phyloP scores from a whole-genome alignment of 306 rosid species.

The Abrus pulchellus region DNA sequence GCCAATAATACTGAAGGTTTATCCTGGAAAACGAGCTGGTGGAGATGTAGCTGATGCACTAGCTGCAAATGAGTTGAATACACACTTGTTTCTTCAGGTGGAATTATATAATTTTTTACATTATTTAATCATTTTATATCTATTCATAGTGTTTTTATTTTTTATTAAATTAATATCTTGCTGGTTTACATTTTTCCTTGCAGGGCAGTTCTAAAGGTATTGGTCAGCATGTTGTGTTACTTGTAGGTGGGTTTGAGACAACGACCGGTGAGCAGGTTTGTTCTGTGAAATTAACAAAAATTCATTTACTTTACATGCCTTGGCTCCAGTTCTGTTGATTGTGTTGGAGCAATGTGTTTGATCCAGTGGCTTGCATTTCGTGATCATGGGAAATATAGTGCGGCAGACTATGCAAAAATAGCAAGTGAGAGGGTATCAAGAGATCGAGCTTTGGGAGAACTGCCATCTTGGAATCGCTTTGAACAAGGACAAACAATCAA shows the following conservation, averaged over 20 bases:
- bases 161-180: neutral
- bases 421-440: slow-evolving; percentile 73
- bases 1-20: slow-evolving; percentile 63
- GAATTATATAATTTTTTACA: slow-evolving; percentile 42
- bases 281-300: slow-evolving; percentile 34
- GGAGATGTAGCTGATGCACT: slow-evolving; percentile 94
- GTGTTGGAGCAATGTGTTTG: slow-evolving; percentile 32
- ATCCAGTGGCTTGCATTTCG: slow-evolving; percentile 99
- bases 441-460: slow-evolving; percentile 51
- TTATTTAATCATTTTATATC: slow-evolving; percentile 37
- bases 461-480: slow-evolving; percentile 75
- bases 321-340: slow-evolving; percentile 31
- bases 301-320: slow-evolving; percentile 22
- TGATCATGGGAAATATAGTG: slow-evolving; percentile 84
- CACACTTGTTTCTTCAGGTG: slow-evolving; percentile 88
- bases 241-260: slow-evolving; percentile 95
- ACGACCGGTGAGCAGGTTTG: slow-evolving; percentile 92
- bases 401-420: slow-evolving; percentile 85
- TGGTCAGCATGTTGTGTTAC: slow-evolving; percentile 71
- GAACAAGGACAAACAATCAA: slow-evolving; percentile 66
- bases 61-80: slow-evolving; percentile 95
- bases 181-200: slow-evolving; percentile 31
- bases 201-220: slow-evolving; percentile 71
- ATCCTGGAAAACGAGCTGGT: slow-evolving; percentile 87
- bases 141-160: slow-evolving; percentile 1